phyloP scores from a whole-genome alignment of 495 filamentous ascomycete genomes.

The Chaetomidium leptoderma region DNA sequence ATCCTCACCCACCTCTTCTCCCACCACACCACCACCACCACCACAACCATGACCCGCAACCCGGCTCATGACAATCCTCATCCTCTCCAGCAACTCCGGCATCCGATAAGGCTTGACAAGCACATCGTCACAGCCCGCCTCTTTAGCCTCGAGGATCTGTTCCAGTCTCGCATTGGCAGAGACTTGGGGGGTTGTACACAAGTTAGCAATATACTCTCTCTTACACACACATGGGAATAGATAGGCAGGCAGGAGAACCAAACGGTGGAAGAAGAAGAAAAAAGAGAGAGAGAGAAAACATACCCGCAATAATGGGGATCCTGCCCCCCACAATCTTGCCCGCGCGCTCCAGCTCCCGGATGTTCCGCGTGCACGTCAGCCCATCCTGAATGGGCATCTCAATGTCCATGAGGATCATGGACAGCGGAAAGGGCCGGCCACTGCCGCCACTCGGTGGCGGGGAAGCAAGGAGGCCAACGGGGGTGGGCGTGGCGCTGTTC shows the following conservation, averaged over 20 bases:
- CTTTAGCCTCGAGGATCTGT: conserved; percentile 60
- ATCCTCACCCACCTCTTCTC: neutral
- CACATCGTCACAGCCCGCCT: conserved; percentile 55
- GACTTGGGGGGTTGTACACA: no score
- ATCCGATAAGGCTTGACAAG: conserved; percentile 47
- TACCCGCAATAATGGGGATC: conserved; percentile 72
- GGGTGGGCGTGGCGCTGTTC: conserved; percentile 7
- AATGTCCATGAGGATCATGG: conserved; percentile 71
- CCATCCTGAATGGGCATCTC: conserved; percentile 87
- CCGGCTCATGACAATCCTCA: conserved; percentile 55
- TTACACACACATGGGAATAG: no score
- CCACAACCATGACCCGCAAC: conserved; percentile 17
- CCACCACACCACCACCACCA: neutral
- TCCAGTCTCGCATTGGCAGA: conserved; percentile 67
- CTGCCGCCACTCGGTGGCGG: neutral
- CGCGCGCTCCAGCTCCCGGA: conserved; percentile 57
- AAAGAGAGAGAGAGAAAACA: no score
- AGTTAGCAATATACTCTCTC: no score
- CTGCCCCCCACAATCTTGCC: conserved; percentile 49
- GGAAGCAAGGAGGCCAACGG: no score
- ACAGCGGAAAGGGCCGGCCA: conserved; percentile 20
- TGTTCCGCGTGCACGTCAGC: conserved; percentile 59
- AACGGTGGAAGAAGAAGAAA: no score
- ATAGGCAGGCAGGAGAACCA: no score
- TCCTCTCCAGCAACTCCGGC: conserved; percentile 44